Evolutionary conservation across 176 grass and related monocot species (phyloP), one percentile per base, ranked within the genome.

Genomic region (Oryza australiensis): DNA sequence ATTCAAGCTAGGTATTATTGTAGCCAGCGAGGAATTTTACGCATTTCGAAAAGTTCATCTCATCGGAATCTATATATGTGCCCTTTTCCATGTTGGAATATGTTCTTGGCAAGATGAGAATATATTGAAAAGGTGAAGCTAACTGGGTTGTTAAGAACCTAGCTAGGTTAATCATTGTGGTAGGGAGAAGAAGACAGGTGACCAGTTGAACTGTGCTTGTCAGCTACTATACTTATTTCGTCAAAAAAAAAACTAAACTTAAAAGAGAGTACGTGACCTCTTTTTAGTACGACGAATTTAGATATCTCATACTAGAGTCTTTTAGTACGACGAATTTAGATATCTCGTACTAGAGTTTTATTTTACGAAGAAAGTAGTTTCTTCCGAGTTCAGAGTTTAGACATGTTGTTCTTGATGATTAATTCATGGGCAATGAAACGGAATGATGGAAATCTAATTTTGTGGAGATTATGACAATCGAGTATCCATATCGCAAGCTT

Each of bases 41-140:
- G 20, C 34, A 26, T 64, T 79, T 78, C 35, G 59, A 75, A 43
- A 86, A 68, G 12, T 11, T n/a, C 33, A 13, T 74, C 70, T 74
- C 23, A 38, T 74, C 20, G 23, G 77, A 68, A 86, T 80, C 8
- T 72, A 7, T 30, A 27, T 12, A 46, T 18, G 4, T 49, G 46
- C 15, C 46, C 46, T 62, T 80, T 68, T 66, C 26, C 34, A 12
- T 65, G 45, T 68, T 86, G 60, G 76, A 55, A 73, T 80, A 41
- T 80, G 33, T 80, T 80, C 16, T 67, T 80, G 33, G 34, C 60
- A 30, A 67, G 16, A 66, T 53, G 34, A 41, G 57, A 40, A 73
- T 53, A 73, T 53, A 66, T 65, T 11, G 22, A 27, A 64, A 78
- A 78, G 42, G 53, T 12, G 27, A 35, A 71, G 37, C 24, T 38